phyloP scores from a whole-genome alignment of 2,329 filamentous ascomycete species.

The Colletotrichum coccodes region DNA sequence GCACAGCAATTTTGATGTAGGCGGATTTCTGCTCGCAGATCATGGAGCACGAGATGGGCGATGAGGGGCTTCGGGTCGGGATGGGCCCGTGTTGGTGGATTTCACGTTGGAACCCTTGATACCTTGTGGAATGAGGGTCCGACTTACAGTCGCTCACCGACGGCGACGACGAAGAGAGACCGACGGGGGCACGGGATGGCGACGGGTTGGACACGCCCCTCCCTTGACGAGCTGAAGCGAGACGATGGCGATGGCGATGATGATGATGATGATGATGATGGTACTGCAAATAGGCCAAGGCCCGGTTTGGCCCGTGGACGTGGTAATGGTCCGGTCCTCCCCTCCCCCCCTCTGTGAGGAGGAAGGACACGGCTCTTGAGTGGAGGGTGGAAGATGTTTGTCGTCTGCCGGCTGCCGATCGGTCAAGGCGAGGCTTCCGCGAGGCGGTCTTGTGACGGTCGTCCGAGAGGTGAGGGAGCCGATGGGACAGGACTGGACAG shows the following conservation, averaged over 20 bases:
- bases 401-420: constrained; percentile 28
- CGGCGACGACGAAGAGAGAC: constrained; percentile 1
- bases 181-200: not conserved
- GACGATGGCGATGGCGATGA: not conserved
- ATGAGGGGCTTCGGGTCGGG: not conserved
- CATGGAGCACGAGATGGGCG: not conserved
- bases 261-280: constrained; percentile 1
- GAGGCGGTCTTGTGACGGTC: constrained; percentile 21
- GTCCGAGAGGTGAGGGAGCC: constrained; percentile 26
- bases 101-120: not conserved
- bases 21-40: constrained; percentile 19
- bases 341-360: not conserved
- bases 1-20: constrained; percentile 7
- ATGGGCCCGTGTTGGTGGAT: not conserved
- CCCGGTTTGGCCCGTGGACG: not conserved
- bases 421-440: constrained; percentile 24
- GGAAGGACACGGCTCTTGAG: not conserved
- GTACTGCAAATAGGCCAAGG: constrained; percentile 2
- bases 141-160: constrained; percentile 11
- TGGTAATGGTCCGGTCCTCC: not conserved
- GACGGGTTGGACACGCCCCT: not conserved
- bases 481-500: not conserved
- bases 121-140: not conserved
- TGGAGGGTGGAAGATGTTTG: not conserved
- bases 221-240: constrained; percentile 24